Evolutionary conservation across 306 rosid genomes (phyloP).

Genomic region (Alnus rubra): DNA sequence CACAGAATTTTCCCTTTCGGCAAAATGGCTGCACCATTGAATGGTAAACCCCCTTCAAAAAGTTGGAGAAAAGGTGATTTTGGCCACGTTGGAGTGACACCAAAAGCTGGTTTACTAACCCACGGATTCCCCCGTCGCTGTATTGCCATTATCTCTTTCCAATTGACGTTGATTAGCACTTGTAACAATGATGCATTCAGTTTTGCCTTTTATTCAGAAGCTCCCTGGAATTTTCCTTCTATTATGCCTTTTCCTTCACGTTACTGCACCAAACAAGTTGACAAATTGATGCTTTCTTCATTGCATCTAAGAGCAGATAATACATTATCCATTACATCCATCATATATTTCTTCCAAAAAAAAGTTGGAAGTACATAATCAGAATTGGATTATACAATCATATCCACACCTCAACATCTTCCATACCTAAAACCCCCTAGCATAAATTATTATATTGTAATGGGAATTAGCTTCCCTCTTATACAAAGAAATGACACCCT

Average conservation of each 20-base stretch:
- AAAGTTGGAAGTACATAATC: neutral
- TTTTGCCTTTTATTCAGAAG: neutral
- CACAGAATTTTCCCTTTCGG: neutral
- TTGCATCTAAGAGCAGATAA: neutral
- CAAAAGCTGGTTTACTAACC: slow-evolving; percentile 5
- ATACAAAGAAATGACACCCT: slow-evolving; percentile 7
- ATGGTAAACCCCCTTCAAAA: neutral
- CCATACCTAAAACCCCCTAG: slow-evolving; percentile 1
- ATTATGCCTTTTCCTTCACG: neutral
- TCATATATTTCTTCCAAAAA: neutral
- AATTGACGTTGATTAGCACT: slow-evolving; percentile 22
- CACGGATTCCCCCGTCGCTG: slow-evolving; percentile 10
- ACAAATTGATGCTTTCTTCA: neutral
- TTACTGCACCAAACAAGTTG: neutral
- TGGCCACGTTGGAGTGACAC: neutral
- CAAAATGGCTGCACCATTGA: neutral
- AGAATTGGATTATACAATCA: neutral
- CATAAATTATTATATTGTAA: neutral
- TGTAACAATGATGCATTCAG: neutral
- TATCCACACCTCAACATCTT: slow-evolving; percentile 8
- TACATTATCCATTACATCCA: neutral
- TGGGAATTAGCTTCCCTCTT: neutral
- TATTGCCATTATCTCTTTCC: slow-evolving; percentile 37
- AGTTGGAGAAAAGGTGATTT: neutral
- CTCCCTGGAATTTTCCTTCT: neutral